A percentile compares a stretch with the other conserved stretches of the same genome.
Evolutionary conservation across 805 yeast species (phyloP).

Genomic region (Metschnikowia baotianmanensis): DNA sequence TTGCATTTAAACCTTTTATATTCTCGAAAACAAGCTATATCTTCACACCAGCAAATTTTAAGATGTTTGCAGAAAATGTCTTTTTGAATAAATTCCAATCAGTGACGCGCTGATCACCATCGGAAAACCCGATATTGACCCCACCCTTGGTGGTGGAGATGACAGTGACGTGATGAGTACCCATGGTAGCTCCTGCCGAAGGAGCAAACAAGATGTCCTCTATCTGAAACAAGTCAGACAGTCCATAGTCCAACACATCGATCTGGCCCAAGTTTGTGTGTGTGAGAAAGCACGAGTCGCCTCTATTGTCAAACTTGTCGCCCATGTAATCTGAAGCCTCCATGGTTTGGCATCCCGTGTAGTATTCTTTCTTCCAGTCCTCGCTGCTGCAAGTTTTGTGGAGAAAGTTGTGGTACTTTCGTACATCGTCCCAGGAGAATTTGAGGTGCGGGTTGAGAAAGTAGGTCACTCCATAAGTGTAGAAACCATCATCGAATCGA

Average conservation of each 20-base stretch:
- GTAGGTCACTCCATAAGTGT: conserved; percentile 6
- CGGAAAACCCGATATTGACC: conserved; percentile 6
- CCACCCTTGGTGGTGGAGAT: conserved; percentile 9
- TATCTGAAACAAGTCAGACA: conserved; percentile 3
- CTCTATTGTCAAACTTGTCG: conserved; percentile 1
- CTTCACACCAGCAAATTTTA: neutral
- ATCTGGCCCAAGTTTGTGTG: conserved; percentile 9
- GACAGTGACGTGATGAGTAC: conserved; percentile 10
- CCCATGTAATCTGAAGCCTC: conserved; percentile 9
- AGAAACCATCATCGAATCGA: conserved; percentile 12
- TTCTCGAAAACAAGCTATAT: no score
- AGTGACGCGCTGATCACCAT: conserved; percentile 6
- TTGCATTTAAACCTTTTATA: no score
- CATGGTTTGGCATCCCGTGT: conserved; percentile 8
- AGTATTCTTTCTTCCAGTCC: conserved; percentile 10
- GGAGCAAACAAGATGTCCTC: conserved; percentile 9
- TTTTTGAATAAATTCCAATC: conserved; percentile 8
- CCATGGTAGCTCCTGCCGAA: conserved; percentile 12
- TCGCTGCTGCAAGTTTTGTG: conserved; percentile 8
- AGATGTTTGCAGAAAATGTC: conserved; percentile 1
- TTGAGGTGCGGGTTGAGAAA: conserved; percentile 6
- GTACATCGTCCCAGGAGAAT: conserved; percentile 9
- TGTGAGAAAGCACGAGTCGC: conserved; percentile 10
- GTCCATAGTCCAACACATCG: conserved; percentile 4
- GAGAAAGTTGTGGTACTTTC: conserved; percentile 8